Base-by-base conservation (phyloP, 495 filamentous ascomycete genomes). In the Penicillium mononematosum region DNA sequence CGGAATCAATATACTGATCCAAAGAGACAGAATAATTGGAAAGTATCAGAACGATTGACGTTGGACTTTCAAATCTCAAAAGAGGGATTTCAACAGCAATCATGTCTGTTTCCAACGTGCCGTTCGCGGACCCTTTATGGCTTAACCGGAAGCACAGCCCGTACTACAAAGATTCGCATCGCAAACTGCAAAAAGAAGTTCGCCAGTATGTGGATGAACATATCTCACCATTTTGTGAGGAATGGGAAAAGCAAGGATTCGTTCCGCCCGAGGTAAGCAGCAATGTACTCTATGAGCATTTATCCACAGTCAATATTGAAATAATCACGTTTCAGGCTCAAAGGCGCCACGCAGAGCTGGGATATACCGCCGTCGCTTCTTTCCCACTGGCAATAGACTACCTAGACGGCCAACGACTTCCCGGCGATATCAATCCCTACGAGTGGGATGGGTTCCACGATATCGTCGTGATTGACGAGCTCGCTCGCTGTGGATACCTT, bases 51-150 rank as follows among this genome's bases (percentile, higher is more conserved):
- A 5, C 24, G 24, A 5, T 5, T 24, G 24, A 24, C 5, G 24
- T 24, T 24, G 24, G 24, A 24, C 24, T 5, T 24, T 5, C 24
- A 24, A 24, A 0, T 24, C 24, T 24, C 24, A 24, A 24, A 24
- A 24, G 3, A 24, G 0, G 24, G 24, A 24, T 24, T 0, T 5
- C 24, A 24, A 24, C 4, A 24, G 24, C 24, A 5, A 24, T 5
- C 24, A 24, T 24, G 24, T 24, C 24, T 24, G 24, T 56, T 22
- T 59, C 60, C 3, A 56, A 36, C 2, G 52, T 43, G 22, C 88
- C 88, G 14, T 91, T 90, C 61, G 85, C 83, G 41, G 88, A 91
- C 65, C 85, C 86, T 12, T 73, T 86, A 48, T 92, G 89, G 89
- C 76, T 90, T 44, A 81, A 79, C 11, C 85, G 84, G 1, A 72